phyloP scores from a whole-genome alignment of 306 rosid species.

The Canavalia ensiformis region DNA sequence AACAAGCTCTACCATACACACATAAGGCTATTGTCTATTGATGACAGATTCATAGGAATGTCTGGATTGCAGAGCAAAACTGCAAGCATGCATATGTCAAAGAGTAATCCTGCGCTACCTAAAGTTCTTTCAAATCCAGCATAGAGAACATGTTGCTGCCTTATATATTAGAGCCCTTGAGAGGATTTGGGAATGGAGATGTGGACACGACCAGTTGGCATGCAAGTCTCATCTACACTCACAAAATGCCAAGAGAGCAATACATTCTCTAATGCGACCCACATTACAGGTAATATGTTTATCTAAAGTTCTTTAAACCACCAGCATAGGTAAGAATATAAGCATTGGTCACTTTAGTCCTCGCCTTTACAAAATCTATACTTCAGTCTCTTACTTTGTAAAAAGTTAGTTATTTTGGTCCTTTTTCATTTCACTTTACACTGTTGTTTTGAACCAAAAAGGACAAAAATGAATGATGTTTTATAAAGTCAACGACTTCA shows the following conservation, averaged over 20 bases:
- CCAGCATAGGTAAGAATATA: neutral
- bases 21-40: neutral
- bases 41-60: neutral
- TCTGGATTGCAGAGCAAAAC: neutral
- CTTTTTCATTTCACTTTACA: too few relatives aligned
- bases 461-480: too few relatives aligned
- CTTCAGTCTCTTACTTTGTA: too few relatives aligned
- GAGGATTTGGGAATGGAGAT: conserved; percentile 26
- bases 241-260: conserved; percentile 21
- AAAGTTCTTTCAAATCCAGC: neutral
- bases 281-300: conserved; percentile 6
- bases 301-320: neutral
- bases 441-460: too few relatives aligned
- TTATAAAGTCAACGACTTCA: too few relatives aligned
- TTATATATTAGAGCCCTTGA: conserved; percentile 3
- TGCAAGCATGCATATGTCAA: neutral
- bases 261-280: conserved; percentile 8
- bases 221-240: conserved; percentile 1
- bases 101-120: neutral
- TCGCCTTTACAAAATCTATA: too few relatives aligned
- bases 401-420: too few relatives aligned
- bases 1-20: neutral
- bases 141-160: neutral
- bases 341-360: too few relatives aligned
- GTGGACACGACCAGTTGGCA: neutral